These are phyloP conservation scores for Chytriomyces sp. DNA, from an alignment of 192 early-diverging fungal genomes.

Conservation along the genomic window DNA sequence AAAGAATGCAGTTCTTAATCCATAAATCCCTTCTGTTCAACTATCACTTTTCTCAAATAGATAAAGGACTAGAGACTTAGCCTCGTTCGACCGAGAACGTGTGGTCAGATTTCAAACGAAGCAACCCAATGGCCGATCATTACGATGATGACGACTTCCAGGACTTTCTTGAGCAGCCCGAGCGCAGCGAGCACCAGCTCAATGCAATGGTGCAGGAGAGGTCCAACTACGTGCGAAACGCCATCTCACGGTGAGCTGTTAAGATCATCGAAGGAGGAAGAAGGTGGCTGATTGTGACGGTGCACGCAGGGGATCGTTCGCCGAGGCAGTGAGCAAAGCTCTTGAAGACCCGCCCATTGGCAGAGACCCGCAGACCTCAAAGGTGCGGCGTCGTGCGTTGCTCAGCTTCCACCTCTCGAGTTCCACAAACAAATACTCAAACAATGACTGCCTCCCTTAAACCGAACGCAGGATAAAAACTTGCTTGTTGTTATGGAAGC, in stretches of 20 bases:
- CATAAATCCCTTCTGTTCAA: too few species aligned
- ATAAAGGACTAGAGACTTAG: too few species aligned
- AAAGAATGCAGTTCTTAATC: too few species aligned
- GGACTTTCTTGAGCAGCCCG: conserved; percentile 52
- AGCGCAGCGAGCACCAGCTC: conserved; percentile 34
- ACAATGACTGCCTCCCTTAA: not conserved
- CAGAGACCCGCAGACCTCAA: conserved; percentile 30
- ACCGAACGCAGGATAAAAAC: conserved; percentile 61
- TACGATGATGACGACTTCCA: conserved; percentile 55
- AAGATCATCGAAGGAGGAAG: not conserved
- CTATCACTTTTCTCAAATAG: too few species aligned
- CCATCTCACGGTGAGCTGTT: conserved; percentile 61
- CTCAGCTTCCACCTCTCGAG: conserved; percentile 1
- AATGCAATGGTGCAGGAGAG: conserved; percentile 60
- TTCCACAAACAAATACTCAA: not conserved
- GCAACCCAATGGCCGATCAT: conserved; percentile 29
- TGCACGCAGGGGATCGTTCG: conserved; percentile 35
- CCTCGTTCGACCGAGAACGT: too few species aligned
- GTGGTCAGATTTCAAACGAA: not conserved
- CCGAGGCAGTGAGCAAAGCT: conserved; percentile 35
- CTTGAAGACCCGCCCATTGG: conserved; percentile 47
- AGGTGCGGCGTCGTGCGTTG: conserved; percentile 21
- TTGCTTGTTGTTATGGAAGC: conserved; percentile 82
- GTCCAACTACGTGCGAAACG: conserved; percentile 63
- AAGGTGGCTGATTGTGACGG: not conserved